Evolutionary conservation across 2,329 filamentous ascomycete species (phyloP), one percentile per base, ranked within the genome.

Genomic region (Cadophora luteo-olivacea): DNA sequence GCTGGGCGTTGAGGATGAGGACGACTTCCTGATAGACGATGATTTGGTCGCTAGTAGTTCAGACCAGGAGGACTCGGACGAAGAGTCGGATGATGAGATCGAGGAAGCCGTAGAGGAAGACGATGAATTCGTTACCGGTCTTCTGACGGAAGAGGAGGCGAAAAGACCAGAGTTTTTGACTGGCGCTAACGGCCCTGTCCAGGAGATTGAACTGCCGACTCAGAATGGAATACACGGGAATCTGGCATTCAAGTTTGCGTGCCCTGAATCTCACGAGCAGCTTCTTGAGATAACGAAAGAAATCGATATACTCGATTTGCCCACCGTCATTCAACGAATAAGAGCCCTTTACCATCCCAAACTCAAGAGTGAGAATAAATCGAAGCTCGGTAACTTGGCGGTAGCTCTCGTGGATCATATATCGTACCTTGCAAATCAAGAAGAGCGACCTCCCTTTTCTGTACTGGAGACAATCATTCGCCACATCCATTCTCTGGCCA

Each of bases 291-390:
- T 92, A 2, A 85, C 91, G 58, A 83, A 87, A 62, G 82, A 84
- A 51, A 85, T 94, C 49, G 81, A 90, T 0, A 77, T 86, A 19
- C 82, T 88, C 12, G 90, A 93, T 75, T 81, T 95, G 1, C 91
- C 94, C 0, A 91, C 87, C 0, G 90, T 97, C 51, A 85, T 99
- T 29, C 94, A 97, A 79, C 89, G 95, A 69, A 96, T 99, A 75
- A 89, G 96, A 80, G 92, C 94, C 14, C 83, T 97, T n/a, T 92
- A 98, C 78, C 94, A 98, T 77, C 92, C 95, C 8, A 94, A 95
- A 73, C 86, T 99, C 38, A 89, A 91, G 70, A 88, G 87, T 72
- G 89, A 91, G 68, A 97, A 99, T 82, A 97, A 97, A 81, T 86
- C 88, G 71, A 94, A 92, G 76, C 87, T 98, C 16, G 79, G 87